phyloP scores from a whole-genome alignment of 768 basidiomycete genomes.

The Mycena latifolia region DNA sequence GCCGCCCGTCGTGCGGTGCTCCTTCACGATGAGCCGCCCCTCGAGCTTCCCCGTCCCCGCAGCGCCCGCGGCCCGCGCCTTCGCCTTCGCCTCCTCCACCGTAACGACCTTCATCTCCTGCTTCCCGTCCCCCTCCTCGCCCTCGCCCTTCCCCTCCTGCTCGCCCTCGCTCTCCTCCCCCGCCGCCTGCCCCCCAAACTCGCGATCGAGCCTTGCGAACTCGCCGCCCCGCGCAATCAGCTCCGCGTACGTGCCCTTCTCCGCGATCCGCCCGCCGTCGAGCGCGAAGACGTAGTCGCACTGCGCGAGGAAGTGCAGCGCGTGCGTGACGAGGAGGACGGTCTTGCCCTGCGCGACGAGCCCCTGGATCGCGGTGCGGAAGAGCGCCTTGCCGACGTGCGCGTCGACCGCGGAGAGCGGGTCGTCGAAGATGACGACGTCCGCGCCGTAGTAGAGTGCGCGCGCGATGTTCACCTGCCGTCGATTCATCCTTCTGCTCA shows the following conservation, averaged over 20 bases:
- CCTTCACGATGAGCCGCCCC: conserved; percentile 74
- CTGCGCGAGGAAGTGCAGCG: conserved; percentile 88
- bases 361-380: conserved; percentile 69
- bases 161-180: too few species aligned
- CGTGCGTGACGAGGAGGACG: conserved; percentile 91
- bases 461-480: conserved; percentile 74
- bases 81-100: conserved; percentile 41
- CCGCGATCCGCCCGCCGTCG: conserved; percentile 79
- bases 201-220: conserved; percentile 67
- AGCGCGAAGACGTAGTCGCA: conserved; percentile 90
- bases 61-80: conserved; percentile 45
- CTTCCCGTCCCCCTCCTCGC: conserved; percentile 44
- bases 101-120: conserved; percentile 25
- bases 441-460: conserved; percentile 75
- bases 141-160: conserved; percentile 50
- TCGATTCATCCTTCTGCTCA: too few species aligned
- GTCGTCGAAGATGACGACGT: conserved; percentile 73
- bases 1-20: conserved; percentile 74
- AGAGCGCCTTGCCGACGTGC: conserved; percentile 78
- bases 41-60: conserved; percentile 73
- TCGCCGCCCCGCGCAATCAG: conserved; percentile 62
- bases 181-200: conserved; percentile 60
- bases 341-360: conserved; percentile 71
- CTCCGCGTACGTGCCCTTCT: conserved; percentile 70
- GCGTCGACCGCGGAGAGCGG: conserved; percentile 79